phyloP scores from a whole-genome alignment of 306 rosid genomes.

The Bauhinia variegata region DNA sequence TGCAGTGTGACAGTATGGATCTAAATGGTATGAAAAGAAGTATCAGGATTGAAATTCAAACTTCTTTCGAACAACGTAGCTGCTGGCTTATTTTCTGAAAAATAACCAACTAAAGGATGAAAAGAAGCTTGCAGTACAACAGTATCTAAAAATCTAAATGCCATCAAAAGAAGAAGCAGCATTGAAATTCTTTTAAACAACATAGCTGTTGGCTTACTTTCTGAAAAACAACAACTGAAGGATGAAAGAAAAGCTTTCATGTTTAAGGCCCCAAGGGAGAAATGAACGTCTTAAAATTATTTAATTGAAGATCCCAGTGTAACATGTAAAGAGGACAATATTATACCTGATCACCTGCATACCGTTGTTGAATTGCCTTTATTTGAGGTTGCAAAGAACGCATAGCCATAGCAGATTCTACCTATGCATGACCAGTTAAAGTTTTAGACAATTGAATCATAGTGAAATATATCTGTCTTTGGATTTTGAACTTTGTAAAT shows the following conservation, averaged over 20 bases:
- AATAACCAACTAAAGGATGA: slow-evolving; percentile 5
- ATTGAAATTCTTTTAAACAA: not conserved
- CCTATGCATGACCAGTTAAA: slow-evolving; percentile 49
- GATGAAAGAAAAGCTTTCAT: slow-evolving; percentile 12
- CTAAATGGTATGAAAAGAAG: slow-evolving; percentile 30
- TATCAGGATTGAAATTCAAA: no score
- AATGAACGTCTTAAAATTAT: slow-evolving; percentile 3
- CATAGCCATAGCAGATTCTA: slow-evolving; percentile 94
- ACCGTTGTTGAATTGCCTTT: slow-evolving; percentile 82
- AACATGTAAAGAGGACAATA: slow-evolving; percentile 19
- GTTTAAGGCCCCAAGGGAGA: slow-evolving; percentile 9
- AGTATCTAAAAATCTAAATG: slow-evolving; percentile 19
- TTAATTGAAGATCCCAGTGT: not conserved
- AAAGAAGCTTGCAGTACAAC: not conserved
- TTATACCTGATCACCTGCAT: slow-evolving; percentile 87
- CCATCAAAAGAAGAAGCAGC: slow-evolving; percentile 14
- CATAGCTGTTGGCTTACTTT: not conserved
- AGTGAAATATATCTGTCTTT: not conserved
- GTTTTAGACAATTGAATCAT: slow-evolving; percentile 4
- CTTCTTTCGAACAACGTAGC: not conserved
- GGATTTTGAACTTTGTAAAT: not conserved
- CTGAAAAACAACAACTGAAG: slow-evolving; percentile 2
- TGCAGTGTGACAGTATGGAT: not conserved
- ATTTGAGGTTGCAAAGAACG: slow-evolving; percentile 88
- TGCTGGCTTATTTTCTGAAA: not conserved